phyloP scores from a whole-genome alignment of 2,329 filamentous ascomycete species.

The Lithohypha guttulata region DNA sequence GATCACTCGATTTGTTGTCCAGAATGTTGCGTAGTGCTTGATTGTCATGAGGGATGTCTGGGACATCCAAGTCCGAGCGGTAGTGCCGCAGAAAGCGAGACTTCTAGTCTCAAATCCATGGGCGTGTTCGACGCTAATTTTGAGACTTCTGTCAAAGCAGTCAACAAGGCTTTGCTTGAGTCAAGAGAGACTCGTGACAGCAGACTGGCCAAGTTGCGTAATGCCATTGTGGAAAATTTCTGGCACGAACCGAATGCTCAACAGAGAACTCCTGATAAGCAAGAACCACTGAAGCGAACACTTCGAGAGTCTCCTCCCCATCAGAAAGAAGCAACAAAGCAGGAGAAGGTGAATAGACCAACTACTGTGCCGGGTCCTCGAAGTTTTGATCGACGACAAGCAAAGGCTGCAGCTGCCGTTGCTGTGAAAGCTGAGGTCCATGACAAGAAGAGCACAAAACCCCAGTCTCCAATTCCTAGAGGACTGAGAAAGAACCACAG shows the following conservation, averaged over 20 bases:
- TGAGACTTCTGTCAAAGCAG: constrained; percentile 12
- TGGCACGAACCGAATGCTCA: constrained; percentile 11
- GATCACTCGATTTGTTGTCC: constrained; percentile 19
- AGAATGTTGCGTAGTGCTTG: constrained; percentile 17
- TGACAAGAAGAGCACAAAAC: background rate
- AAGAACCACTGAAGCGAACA: background rate
- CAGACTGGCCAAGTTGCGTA: constrained; percentile 7
- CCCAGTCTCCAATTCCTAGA: background rate
- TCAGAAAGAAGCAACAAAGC: background rate
- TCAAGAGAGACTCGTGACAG: constrained; percentile 8
- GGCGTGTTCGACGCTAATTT: constrained; percentile 6
- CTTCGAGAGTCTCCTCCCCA: background rate
- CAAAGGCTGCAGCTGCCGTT: background rate
- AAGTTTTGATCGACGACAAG: background rate
- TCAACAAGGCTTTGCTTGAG: constrained; percentile 11
- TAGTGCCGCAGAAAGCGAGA: background rate
- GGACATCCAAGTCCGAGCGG: constrained; percentile 17
- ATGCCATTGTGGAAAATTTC: constrained; percentile 6
- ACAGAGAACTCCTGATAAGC: background rate
- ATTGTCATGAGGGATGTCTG: constrained; percentile 21
- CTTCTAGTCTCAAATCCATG: background rate
- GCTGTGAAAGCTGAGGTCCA: background rate
- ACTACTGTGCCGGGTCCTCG: background rate
- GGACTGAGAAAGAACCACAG: background rate
- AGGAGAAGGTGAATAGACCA: background rate